Evolutionary conservation across 1,284 basidiomycete species (phyloP).

Genomic region (Ustilago hordei): DNA sequence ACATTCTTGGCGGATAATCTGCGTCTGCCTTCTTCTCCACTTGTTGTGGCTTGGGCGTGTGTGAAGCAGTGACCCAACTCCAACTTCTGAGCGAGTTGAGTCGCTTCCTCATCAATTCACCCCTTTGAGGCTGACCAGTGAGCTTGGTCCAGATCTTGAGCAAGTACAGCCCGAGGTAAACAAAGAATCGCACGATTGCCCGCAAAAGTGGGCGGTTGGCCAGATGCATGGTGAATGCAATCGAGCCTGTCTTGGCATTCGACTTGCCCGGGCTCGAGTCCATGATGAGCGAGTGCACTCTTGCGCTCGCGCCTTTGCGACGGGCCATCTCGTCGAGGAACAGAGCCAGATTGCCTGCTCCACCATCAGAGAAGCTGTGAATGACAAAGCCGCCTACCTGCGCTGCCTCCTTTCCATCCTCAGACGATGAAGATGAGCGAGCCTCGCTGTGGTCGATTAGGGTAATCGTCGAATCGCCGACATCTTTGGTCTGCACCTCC

Average conservation of each 20-base stretch:
- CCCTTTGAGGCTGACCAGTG: slow-evolving; percentile 34
- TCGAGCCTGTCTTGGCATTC: slow-evolving; percentile 42
- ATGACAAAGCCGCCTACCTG: slow-evolving; percentile 27
- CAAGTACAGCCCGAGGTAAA: slow-evolving; percentile 42
- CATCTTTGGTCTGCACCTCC: slow-evolving; percentile 15
- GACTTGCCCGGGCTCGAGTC: slow-evolving; percentile 58
- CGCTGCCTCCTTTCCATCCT: slow-evolving; percentile 9
- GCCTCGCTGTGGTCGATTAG: slow-evolving; percentile 42
- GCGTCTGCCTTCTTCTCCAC: not conserved
- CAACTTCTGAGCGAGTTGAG: slow-evolving; percentile 52
- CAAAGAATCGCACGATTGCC: slow-evolving; percentile 31
- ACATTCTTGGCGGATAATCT: slow-evolving; percentile 54
- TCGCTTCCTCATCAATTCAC: slow-evolving; percentile 43
- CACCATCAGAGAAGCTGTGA: slow-evolving; percentile 61
- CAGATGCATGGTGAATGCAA: slow-evolving; percentile 60
- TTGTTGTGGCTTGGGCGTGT: slow-evolving; percentile 7
- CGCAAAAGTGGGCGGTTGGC: slow-evolving; percentile 42
- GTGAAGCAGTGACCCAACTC: slow-evolving; percentile 48
- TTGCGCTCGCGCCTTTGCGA: slow-evolving; percentile 12
- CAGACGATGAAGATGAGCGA: slow-evolving; percentile 11
- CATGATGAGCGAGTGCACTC: slow-evolving; percentile 48
- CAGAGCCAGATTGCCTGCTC: slow-evolving; percentile 49
- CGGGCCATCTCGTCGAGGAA: slow-evolving; percentile 42
- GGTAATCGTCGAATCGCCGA: slow-evolving; percentile 49
- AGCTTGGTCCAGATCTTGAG: slow-evolving; percentile 40